phyloP scores from a whole-genome alignment of 208 protist genomes.

The Leishmania aethiopica region DNA sequence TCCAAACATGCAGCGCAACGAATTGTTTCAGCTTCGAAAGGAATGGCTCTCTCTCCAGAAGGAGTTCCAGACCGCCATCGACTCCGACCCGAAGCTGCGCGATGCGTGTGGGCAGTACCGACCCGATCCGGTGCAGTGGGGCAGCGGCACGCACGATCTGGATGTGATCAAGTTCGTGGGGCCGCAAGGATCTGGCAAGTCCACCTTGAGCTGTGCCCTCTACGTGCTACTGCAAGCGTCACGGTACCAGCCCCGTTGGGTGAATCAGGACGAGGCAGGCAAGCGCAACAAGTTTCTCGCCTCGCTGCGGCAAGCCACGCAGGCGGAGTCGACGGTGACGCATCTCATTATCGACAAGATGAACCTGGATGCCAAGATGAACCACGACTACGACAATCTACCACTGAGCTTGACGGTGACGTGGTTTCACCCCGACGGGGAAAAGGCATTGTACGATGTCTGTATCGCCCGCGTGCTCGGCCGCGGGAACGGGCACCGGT shows the following conservation, averaged over 20 bases:
- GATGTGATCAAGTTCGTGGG: constrained; percentile 68
- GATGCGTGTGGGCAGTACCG: constrained; percentile 35
- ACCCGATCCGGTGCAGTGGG: constrained; percentile 29
- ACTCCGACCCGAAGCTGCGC: constrained; percentile 33
- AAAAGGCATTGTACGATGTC: constrained; percentile 30
- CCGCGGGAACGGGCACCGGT: constrained; percentile 53
- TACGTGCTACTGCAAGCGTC: constrained; percentile 41
- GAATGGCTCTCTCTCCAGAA: constrained; percentile 44
- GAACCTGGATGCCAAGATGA: constrained; percentile 63
- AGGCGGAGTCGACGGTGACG: constrained; percentile 22
- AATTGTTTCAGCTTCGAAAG: constrained; percentile 33
- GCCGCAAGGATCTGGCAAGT: constrained; percentile 72
- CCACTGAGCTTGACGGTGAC: constrained; percentile 37
- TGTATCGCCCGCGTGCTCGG: constrained; percentile 43
- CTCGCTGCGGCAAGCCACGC: constrained; percentile 32
- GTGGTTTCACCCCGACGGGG: constrained; percentile 54
- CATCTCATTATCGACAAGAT: constrained; percentile 79
- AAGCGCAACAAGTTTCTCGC: constrained; percentile 42
- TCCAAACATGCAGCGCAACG: constrained; percentile 17
- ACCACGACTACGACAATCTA: constrained; percentile 46
- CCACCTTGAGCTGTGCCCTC: constrained; percentile 52
- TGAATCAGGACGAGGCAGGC: constrained; percentile 74
- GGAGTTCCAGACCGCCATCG: constrained; percentile 28
- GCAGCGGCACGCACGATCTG: constrained; percentile 22
- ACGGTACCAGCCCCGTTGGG: constrained; percentile 44